phyloP scores from a whole-genome alignment of 2,329 filamentous ascomycete species.

The Madurella mycetomatis region DNA sequence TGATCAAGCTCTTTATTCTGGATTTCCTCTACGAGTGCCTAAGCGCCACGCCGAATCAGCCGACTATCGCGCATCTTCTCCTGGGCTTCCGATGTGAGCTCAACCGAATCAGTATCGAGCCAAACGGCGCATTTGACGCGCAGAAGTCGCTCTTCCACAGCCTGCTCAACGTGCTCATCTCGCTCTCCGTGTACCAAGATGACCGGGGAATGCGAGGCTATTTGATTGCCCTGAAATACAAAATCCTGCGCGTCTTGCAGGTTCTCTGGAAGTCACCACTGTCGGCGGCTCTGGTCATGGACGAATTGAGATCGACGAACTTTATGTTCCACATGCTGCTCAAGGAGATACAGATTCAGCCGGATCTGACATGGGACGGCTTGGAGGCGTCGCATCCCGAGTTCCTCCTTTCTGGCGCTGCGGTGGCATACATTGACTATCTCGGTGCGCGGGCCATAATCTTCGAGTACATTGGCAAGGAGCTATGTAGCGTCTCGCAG shows the following conservation, averaged over 20 bases:
- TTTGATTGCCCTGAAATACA: conserved; percentile 65
- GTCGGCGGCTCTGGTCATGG: conserved; percentile 68
- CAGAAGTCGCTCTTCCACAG: conserved; percentile 78
- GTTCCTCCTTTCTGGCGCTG: conserved; percentile 66
- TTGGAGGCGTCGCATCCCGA: conserved; percentile 54
- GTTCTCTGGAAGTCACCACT: conserved; percentile 80
- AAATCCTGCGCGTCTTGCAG: conserved; percentile 68
- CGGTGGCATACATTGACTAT: conserved; percentile 69
- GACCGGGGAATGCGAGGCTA: conserved; percentile 58
- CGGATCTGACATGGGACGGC: conserved; percentile 70
- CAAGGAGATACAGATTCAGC: conserved; percentile 65
- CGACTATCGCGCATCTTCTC: conserved; percentile 84
- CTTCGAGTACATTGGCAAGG: conserved; percentile 79
- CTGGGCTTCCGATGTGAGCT: conserved; percentile 80
- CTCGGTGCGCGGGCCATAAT: conserved; percentile 71
- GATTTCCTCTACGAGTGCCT: conserved; percentile 83
- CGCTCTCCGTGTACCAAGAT: conserved; percentile 61
- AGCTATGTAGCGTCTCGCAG: conserved; percentile 74
- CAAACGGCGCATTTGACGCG: conserved; percentile 65
- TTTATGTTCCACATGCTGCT: conserved; percentile 75
- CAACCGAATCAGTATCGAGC: conserved; percentile 62
- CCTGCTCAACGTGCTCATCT: conserved; percentile 66
- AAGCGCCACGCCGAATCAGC: conserved; percentile 66
- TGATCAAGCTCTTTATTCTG: conserved; percentile 78
- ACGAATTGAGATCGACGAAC: conserved; percentile 74